These are phyloP conservation scores for Fusarium pseudonygamai DNA, from an alignment of 2,329 filamentous ascomycete genomes.

Conservation along the genomic window DNA sequence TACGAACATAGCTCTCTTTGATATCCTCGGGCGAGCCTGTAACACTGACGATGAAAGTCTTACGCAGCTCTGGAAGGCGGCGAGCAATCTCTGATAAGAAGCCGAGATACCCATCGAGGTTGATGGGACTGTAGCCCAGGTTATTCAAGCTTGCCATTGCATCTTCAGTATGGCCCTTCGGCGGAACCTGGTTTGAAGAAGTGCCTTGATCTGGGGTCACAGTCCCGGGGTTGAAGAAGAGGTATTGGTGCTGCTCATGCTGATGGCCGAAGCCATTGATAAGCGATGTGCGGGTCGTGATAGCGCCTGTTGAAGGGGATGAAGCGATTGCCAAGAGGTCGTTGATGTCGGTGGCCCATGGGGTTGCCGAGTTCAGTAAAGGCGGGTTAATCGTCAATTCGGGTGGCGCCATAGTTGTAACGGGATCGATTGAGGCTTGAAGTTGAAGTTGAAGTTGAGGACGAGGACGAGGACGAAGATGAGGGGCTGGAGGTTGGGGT, in stretches of 20 bases:
- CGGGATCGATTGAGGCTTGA: too few species aligned
- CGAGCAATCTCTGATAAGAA: constrained; percentile 61
- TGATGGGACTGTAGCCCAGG: constrained; percentile 76
- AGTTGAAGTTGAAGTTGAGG: not conserved
- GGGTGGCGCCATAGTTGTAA: constrained; percentile 30
- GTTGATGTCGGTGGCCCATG: constrained; percentile 74
- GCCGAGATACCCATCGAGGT: constrained; percentile 66
- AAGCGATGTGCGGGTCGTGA: constrained; percentile 78
- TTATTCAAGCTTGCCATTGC: constrained; percentile 69
- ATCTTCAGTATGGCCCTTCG: constrained; percentile 33
- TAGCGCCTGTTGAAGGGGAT: constrained; percentile 72
- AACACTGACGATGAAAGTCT: constrained; percentile 75
- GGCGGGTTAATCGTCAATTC: constrained; percentile 66
- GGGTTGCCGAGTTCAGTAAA: constrained; percentile 78
- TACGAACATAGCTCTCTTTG: constrained; percentile 61
- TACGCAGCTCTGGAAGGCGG: constrained; percentile 45
- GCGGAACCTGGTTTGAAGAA: constrained; percentile 26
- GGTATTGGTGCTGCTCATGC: constrained; percentile 67
- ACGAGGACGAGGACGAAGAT: not conserved
- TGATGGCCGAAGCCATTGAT: constrained; percentile 72
- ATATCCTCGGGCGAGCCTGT: constrained; percentile 71
- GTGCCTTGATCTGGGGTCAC: constrained; percentile 31
- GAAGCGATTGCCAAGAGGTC: constrained; percentile 71
- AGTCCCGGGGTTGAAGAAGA: constrained; percentile 66
- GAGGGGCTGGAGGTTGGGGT: constrained; percentile 6